These are phyloP conservation scores for Boletus patriciae DNA, from an alignment of 768 basidiomycete genomes.

Conservation along the genomic window DNA sequence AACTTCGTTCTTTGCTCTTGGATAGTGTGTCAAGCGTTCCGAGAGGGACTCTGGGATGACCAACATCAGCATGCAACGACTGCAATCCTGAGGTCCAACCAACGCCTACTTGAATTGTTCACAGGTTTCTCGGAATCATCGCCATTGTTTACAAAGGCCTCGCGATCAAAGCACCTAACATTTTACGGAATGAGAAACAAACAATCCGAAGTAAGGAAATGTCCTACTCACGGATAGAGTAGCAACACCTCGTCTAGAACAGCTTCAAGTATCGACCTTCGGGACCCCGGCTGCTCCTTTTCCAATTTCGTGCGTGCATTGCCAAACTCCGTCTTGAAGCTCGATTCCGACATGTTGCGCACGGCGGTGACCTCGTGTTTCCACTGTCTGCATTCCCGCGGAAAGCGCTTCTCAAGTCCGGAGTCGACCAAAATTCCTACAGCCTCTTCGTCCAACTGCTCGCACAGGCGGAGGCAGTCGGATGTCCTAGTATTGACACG, in stretches of 20 bases:
- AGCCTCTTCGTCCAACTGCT: conserved; percentile 25
- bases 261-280: conserved; percentile 25
- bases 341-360: no score
- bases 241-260: conserved; percentile 22
- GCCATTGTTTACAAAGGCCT: no score
- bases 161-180: background rate
- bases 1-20: conserved; percentile 8
- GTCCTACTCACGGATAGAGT: conserved; percentile 25
- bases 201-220: background rate
- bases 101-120: background rate
- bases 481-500: no score
- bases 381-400: no score
- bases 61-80: background rate
- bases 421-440: conserved; percentile 27
- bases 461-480: conserved; percentile 25
- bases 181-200: background rate
- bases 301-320: no score
- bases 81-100: background rate
- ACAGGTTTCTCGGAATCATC: no score
- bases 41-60: background rate
- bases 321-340: no score
- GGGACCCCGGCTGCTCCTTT: background rate
- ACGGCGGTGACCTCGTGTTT: no score
- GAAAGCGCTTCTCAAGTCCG: conserved; percentile 33
- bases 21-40: conserved; percentile 4